phyloP scores from a whole-genome alignment of 1,284 basidiomycete genomes.

The Sanghuangporus weigelae region DNA sequence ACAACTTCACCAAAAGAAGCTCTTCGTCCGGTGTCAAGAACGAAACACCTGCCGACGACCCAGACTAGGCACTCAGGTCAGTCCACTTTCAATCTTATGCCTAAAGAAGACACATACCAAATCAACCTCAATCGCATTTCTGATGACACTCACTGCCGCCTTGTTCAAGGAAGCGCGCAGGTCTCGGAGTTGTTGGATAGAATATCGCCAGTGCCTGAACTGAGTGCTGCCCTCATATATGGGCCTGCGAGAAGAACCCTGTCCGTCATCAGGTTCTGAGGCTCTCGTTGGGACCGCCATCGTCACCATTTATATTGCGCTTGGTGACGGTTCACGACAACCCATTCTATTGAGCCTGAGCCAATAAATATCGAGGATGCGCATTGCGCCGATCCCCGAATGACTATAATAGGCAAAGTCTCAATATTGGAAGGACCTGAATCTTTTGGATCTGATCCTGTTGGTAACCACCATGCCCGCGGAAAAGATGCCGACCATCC shows the following conservation, averaged over 20 bases:
- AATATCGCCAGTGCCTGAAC: slow-evolving; percentile 85
- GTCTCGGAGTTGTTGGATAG: slow-evolving; percentile 52
- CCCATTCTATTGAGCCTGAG: too few relatives aligned
- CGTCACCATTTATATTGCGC: background rate
- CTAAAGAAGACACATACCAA: slow-evolving; percentile 47
- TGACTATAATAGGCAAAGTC: background rate
- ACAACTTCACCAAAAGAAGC: slow-evolving; percentile 82
- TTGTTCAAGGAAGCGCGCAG: slow-evolving; percentile 65
- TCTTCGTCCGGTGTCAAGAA: slow-evolving; percentile 86
- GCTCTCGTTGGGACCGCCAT: slow-evolving; percentile 6
- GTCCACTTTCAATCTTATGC: slow-evolving; percentile 18
- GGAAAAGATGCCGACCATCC: background rate
- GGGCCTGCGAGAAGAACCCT: slow-evolving; percentile 18
- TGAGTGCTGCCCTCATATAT: slow-evolving; percentile 85
- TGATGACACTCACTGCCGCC: slow-evolving; percentile 71
- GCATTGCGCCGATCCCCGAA: background rate
- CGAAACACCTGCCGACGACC: slow-evolving; percentile 59
- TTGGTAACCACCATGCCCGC: background rate
- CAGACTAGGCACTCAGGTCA: slow-evolving; percentile 40
- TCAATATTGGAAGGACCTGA: background rate
- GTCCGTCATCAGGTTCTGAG: background rate
- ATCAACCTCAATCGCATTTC: slow-evolving; percentile 72
- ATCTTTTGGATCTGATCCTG: background rate
- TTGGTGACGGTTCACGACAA: background rate
- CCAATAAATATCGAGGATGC: background rate